These are phyloP conservation scores for Fraxinus albicans DNA, from an alignment of 305 asterid species.

Conservation along the genomic window DNA sequence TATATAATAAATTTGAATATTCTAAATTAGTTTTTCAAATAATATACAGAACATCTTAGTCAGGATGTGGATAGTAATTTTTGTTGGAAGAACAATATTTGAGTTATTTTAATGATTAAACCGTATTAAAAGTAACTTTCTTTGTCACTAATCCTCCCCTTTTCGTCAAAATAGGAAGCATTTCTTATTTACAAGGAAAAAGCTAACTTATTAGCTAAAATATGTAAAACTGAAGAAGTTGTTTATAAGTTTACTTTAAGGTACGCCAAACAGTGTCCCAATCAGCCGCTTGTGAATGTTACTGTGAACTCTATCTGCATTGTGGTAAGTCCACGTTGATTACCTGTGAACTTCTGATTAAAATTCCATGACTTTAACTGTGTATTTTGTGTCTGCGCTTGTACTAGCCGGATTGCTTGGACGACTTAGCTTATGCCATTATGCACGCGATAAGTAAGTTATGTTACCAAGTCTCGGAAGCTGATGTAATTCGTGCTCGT, in stretches of 20 bases:
- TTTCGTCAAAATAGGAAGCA: not conserved
- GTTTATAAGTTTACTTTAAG: not conserved
- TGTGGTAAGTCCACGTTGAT: not conserved
- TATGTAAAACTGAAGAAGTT: not conserved
- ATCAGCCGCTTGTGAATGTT: not conserved
- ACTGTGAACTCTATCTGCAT: not conserved
- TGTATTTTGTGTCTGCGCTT: not conserved
- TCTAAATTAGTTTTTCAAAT: not conserved
- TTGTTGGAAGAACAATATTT: not conserved
- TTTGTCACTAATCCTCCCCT: not conserved
- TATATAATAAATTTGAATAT: not conserved
- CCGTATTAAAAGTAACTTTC: not conserved
- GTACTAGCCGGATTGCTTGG: constrained; percentile 85
- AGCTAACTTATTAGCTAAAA: not conserved
- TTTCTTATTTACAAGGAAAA: not conserved
- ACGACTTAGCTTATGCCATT: constrained; percentile 80
- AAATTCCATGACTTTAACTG: not conserved
- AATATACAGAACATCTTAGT: not conserved
- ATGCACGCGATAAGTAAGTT: constrained; percentile 76
- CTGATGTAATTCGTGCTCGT: constrained; percentile 87
- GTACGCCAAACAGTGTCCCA: not conserved
- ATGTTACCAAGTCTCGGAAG: constrained; percentile 78
- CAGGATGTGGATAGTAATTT: not conserved
- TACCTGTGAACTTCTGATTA: not conserved
- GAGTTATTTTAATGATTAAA: not conserved